These are phyloP conservation scores for Xylariales sp. DNA, from an alignment of 2,329 filamentous ascomycete species.

Conservation along the genomic window DNA sequence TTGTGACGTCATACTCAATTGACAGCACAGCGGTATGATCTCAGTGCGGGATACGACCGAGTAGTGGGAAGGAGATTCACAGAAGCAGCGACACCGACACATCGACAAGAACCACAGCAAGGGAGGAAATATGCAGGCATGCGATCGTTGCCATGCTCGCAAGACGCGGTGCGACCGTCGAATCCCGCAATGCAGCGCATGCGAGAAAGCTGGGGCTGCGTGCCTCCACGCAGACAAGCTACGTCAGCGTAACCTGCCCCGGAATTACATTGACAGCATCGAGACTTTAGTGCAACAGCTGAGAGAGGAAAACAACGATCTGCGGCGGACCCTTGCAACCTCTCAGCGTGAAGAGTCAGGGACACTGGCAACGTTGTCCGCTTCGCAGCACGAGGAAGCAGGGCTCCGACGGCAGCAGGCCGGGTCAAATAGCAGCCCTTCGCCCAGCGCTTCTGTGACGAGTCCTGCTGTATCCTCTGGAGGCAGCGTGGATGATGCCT, in stretches of 20 bases:
- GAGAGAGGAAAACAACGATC: background rate
- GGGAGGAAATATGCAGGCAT: background rate
- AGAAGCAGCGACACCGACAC: background rate
- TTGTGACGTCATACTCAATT: too few species aligned
- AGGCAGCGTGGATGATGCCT: background rate
- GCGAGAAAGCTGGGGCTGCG: background rate
- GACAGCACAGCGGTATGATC: too few species aligned
- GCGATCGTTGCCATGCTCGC: slow-evolving; percentile 3
- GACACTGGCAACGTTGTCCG: background rate
- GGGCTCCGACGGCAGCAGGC: background rate
- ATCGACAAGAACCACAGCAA: background rate
- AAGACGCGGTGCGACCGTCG: slow-evolving; percentile 2
- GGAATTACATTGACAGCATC: slow-evolving; percentile 2
- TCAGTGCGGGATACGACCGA: too few species aligned
- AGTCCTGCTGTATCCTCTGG: background rate
- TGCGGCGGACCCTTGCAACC: background rate
- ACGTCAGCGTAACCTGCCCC: slow-evolving; percentile 1
- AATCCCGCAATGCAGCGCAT: slow-evolving; percentile 1
- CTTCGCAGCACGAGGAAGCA: background rate
- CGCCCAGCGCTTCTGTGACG: background rate
- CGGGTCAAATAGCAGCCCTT: background rate
- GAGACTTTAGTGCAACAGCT: background rate
- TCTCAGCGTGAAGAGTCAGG: background rate
- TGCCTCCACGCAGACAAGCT: slow-evolving; percentile 2
- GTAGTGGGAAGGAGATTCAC: too few species aligned